A percentile compares a stretch with the other conserved stretches of the same genome.
phyloP scores from a whole-genome alignment of 75 land plant species.

The Selaginella moellendorffii region DNA sequence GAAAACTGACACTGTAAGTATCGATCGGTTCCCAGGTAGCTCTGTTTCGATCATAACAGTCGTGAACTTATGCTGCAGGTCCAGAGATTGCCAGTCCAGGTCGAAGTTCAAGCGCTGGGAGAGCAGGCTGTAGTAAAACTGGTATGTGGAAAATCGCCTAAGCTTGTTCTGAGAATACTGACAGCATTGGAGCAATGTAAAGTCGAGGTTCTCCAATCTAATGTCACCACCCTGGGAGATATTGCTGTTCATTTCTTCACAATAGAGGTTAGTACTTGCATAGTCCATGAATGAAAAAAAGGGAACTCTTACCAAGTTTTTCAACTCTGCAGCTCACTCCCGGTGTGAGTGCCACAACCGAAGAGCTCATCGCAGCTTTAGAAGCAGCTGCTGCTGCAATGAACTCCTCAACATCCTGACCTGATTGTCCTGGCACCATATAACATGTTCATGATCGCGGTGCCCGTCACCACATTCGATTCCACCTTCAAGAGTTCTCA shows the following conservation, averaged over 20 bases:
- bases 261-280: constrained; percentile 24
- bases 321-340: constrained; percentile 7
- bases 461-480: neutral
- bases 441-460: neutral
- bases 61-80: neutral
- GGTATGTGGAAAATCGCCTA: constrained; percentile 11
- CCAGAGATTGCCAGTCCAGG: constrained; percentile 3
- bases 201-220: constrained; percentile 34
- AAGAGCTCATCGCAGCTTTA: constrained; percentile 12
- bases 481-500: neutral
- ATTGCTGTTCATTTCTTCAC: constrained; percentile 27
- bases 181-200: constrained; percentile 31
- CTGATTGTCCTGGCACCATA: no score
- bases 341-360: constrained; percentile 9
- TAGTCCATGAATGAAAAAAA: no score
- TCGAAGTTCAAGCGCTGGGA: constrained; percentile 28
- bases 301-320: neutral
- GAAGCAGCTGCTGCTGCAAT: constrained; percentile 14
- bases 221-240: constrained; percentile 28
- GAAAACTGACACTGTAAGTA: neutral
- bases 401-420: neutral
- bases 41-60: neutral
- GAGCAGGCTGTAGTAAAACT: constrained; percentile 27
- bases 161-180: constrained; percentile 22
- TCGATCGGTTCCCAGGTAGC: neutral